Percentiles rank a stretch among this genome's conserved stretches.
These are phyloP conservation scores for Postia placenta DNA, from an alignment of 768 basidiomycete species.

Conservation along the genomic window DNA sequence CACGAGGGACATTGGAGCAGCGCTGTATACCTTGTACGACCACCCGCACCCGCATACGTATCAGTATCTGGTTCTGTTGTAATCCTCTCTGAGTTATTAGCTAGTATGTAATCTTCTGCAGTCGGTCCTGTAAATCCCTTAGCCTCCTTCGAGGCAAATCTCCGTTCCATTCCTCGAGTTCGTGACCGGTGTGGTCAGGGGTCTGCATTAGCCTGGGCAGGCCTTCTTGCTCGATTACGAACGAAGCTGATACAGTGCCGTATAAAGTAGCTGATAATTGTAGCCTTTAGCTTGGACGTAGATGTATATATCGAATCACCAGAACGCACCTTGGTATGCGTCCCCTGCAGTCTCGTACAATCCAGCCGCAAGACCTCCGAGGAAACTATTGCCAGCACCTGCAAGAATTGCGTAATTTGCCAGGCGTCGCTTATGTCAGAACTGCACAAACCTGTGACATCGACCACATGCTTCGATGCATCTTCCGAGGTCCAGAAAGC, in stretches of 20 bases:
- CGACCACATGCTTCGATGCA: conserved; percentile 49
- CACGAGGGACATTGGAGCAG: conserved; percentile 11
- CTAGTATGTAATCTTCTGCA: conserved; percentile 14
- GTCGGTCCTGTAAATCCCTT: conserved; percentile 26
- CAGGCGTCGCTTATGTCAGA: too few relatives aligned
- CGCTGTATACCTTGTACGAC: conserved; percentile 15
- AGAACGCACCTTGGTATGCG: conserved; percentile 54
- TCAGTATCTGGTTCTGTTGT: conserved; percentile 9
- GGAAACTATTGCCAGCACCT: conserved; percentile 91
- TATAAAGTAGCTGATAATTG: conserved; percentile 53
- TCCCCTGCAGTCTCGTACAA: conserved; percentile 49
- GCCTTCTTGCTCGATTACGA: conserved; percentile 75
- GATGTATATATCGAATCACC: too few relatives aligned
- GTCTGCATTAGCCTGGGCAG: conserved; percentile 47
- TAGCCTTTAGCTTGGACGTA: conserved; percentile 1
- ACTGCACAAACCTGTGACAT: conserved; percentile 66
- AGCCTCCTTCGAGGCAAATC: conserved; percentile 57
- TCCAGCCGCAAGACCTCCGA: conserved; percentile 81
- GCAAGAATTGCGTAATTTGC: conserved; percentile 9
- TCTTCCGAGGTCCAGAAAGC: conserved; percentile 60
- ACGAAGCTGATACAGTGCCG: conserved; percentile 78
- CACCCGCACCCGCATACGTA: conserved; percentile 9
- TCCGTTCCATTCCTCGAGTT: conserved; percentile 58
- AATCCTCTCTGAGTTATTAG: conserved; percentile 19
- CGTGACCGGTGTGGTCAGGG: conserved; percentile 13